Percentiles rank a stretch among this genome's conserved stretches.
These are phyloP conservation scores for Arthroderma sp. DNA, from an alignment of 2,329 filamentous ascomycete species.

Conservation along the genomic window DNA sequence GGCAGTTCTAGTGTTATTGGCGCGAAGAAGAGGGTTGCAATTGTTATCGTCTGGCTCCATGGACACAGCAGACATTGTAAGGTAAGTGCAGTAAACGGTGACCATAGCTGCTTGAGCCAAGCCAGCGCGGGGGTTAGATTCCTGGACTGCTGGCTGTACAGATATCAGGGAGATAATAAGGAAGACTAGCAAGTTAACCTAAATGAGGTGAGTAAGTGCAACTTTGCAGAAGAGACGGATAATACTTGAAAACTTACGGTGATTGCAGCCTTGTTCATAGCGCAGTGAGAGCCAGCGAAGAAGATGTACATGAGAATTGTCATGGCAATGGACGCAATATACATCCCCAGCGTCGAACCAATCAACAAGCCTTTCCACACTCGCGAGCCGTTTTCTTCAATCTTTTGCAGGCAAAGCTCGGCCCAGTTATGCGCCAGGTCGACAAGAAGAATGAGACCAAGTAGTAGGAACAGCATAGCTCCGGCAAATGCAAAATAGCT, in stretches of 20 bases:
- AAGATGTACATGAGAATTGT: slow-evolving; percentile 95
- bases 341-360: slow-evolving; percentile 89
- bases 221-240: neutral
- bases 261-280: slow-evolving; percentile 95
- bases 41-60: slow-evolving; percentile 94
- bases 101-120: slow-evolving; percentile 97
- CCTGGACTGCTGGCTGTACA: slow-evolving; percentile 80
- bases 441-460: slow-evolving; percentile 83
- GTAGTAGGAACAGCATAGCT: slow-evolving; percentile 84
- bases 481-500: slow-evolving; percentile 82
- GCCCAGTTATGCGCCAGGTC: slow-evolving; percentile 96
- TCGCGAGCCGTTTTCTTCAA: slow-evolving; percentile 75
- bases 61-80: slow-evolving; percentile 94
- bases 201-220: slow-evolving; percentile 18
- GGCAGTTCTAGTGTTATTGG: slow-evolving; percentile 75
- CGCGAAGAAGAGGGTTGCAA: slow-evolving; percentile 82
- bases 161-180: slow-evolving; percentile 70
- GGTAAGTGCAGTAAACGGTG: slow-evolving; percentile 93
- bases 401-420: slow-evolving; percentile 87
- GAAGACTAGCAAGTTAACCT: slow-evolving; percentile 75
- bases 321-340: slow-evolving; percentile 79
- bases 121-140: slow-evolving; percentile 83
- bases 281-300: slow-evolving; percentile 69
- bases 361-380: slow-evolving; percentile 80
- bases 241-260: slow-evolving; percentile 41